These are phyloP conservation scores for Alternaria ethzedia DNA, from an alignment of 2,329 filamentous ascomycete species.

Conservation along the genomic window DNA sequence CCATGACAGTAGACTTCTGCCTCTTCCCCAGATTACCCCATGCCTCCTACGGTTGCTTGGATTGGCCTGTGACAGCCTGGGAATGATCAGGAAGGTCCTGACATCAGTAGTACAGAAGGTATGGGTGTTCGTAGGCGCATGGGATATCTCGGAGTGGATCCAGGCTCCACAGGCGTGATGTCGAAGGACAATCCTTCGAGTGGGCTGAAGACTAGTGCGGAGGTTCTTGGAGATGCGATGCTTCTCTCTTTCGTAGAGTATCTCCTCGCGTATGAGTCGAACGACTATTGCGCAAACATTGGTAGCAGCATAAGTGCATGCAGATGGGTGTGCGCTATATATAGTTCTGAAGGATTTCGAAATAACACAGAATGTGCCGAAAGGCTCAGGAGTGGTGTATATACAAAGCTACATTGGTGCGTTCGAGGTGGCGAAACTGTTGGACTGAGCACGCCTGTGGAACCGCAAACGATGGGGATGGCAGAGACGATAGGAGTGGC, in stretches of 20 bases:
- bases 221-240: no score
- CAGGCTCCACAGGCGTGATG: neutral
- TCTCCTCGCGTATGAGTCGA: no score
- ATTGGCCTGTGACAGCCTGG: neutral
- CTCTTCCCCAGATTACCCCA: neutral
- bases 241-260: no score
- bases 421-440: neutral
- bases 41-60: neutral
- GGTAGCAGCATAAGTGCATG: neutral
- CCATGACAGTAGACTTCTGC: neutral
- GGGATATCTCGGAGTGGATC: no score
- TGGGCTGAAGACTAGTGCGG: neutral
- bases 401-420: neutral
- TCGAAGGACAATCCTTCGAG: neutral
- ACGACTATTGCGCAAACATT: neutral
- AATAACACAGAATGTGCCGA: fast-evolving
- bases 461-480: neutral
- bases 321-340: neutral
- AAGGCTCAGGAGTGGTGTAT: neutral
- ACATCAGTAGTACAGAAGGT: neutral
- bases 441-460: neutral
- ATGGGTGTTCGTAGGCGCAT: neutral
- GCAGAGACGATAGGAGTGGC: neutral
- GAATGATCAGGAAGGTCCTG: neutral
- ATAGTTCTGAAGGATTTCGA: neutral